These are phyloP conservation scores for Morella rubra DNA, from an alignment of 306 rosid genomes.

Conservation along the genomic window DNA sequence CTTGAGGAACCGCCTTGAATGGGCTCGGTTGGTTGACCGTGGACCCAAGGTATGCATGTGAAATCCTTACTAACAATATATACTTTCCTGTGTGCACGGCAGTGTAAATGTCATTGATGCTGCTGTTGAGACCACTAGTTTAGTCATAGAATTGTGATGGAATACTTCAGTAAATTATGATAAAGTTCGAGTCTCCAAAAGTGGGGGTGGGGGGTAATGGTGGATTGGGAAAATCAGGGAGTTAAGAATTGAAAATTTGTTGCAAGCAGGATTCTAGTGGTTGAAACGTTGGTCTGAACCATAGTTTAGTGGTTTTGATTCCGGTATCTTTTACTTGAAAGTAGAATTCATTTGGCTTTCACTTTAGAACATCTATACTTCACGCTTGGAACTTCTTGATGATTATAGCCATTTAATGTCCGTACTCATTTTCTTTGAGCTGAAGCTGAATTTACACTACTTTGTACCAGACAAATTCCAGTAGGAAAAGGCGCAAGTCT, in stretches of 20 bases:
- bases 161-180: background rate
- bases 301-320: slow-evolving; percentile 1
- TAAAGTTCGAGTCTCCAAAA: background rate
- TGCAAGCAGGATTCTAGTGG: background rate
- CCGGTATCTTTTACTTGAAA: background rate
- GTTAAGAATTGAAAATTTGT: background rate
- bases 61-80: slow-evolving; percentile 17
- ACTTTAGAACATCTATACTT: background rate
- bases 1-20: slow-evolving; percentile 86
- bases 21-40: slow-evolving; percentile 96
- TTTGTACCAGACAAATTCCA: slow-evolving; percentile 75
- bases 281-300: background rate
- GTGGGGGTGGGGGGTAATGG: background rate
- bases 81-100: background rate
- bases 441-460: slow-evolving; percentile 23
- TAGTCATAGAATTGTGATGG: background rate
- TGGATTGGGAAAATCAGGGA: background rate
- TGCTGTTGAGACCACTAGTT: background rate
- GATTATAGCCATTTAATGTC: slow-evolving; percentile 13
- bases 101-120: background rate
- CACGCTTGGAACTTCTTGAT: slow-evolving; percentile 8
- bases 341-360: background rate
- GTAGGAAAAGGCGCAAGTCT: slow-evolving; percentile 76
- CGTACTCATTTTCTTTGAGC: slow-evolving; percentile 3
- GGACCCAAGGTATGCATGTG: slow-evolving; percentile 82